Conservation (phyloP, 148 eudicot species). For the Drosera capensis region DNA sequence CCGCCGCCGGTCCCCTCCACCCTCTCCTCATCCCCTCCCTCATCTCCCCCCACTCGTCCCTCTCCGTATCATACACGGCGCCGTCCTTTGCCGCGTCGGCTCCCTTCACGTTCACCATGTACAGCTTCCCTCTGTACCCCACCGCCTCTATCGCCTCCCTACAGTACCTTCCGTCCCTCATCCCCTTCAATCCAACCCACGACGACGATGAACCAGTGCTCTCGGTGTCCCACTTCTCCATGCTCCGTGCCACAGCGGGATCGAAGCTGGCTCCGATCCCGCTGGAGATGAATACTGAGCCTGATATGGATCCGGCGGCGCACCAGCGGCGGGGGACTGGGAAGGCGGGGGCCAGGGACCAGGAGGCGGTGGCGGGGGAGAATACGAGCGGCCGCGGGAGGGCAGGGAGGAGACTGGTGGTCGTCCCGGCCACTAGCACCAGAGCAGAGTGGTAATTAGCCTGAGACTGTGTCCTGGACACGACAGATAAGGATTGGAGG, state of each 20-base stretch:
- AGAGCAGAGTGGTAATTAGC: too few relatives aligned
- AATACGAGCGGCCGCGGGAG: slow-evolving; percentile 45
- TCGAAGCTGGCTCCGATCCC: slow-evolving; percentile 56
- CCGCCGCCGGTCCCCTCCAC: slow-evolving; percentile 79
- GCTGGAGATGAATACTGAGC: slow-evolving; percentile 35
- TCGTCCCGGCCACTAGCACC: slow-evolving; percentile 47
- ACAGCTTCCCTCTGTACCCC: slow-evolving; percentile 49
- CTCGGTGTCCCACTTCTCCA: slow-evolving; percentile 32
- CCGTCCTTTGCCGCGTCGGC: slow-evolving; percentile 50
- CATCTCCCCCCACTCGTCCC: slow-evolving; percentile 48
- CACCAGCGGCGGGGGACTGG: slow-evolving; percentile 65
- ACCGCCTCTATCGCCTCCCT: slow-evolving; percentile 63
- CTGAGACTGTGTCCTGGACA: too few relatives aligned
- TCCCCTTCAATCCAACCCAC: slow-evolving; percentile 30
- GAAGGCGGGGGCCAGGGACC: slow-evolving; percentile 38
- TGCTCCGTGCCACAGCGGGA: slow-evolving; percentile 32
- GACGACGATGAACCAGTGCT: neutral
- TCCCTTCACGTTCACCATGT: slow-evolving; percentile 64
- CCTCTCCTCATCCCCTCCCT: slow-evolving; percentile 54
- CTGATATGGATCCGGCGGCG: slow-evolving; percentile 27
- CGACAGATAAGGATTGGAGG: slow-evolving; percentile 32
- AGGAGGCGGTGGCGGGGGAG: slow-evolving; percentile 15
- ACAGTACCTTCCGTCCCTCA: slow-evolving; percentile 38
- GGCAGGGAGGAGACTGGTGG: slow-evolving; percentile 34
- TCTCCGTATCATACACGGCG: slow-evolving; percentile 19